A percentile compares a stretch with the other conserved stretches of the same genome.
Conservation (phyloP, 148 eudicot genomes). For the Camellia lanceoleosa region DNA sequence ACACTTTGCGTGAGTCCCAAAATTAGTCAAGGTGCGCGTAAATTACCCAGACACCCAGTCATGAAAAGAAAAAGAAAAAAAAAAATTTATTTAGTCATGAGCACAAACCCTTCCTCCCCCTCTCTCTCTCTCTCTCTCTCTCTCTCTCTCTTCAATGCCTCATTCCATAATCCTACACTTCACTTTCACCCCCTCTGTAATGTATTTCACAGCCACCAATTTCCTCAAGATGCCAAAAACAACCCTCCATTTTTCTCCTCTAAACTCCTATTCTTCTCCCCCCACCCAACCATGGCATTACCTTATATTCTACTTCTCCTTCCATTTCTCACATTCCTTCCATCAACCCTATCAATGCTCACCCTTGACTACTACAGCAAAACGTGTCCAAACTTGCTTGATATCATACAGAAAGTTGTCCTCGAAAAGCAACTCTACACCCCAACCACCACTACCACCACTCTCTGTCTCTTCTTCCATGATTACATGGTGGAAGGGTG, state of each 20-base stretch:
- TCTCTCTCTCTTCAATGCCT: slow-evolving; percentile 26
- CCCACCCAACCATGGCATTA: slow-evolving; percentile 14
- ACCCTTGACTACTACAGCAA: slow-evolving; percentile 40
- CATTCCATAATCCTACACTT: slow-evolving; percentile 20
- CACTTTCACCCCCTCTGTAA: not conserved
- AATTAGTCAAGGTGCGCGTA: too few species aligned
- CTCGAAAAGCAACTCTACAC: slow-evolving; percentile 37
- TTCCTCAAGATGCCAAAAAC: not conserved
- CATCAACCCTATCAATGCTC: slow-evolving; percentile 15
- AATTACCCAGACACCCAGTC: too few species aligned
- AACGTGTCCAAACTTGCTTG: slow-evolving; percentile 41
- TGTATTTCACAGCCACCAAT: not conserved
- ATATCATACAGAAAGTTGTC: slow-evolving; percentile 29
- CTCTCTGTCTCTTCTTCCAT: slow-evolving; percentile 54
- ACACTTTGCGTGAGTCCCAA: too few species aligned
- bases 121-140: not conserved
- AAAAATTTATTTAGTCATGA: too few species aligned
- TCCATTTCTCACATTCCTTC: slow-evolving; percentile 1
- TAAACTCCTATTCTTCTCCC: not conserved
- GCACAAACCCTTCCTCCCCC: not conserved
- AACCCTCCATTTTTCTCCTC: not conserved
- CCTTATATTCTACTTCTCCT: not conserved
- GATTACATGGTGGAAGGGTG: slow-evolving; percentile 61
- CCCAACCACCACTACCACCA: slow-evolving; percentile 51
- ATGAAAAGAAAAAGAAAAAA: too few species aligned